These are phyloP conservation scores for Amanita brunnescens DNA, from an alignment of 768 basidiomycete species.

Conservation along the genomic window DNA sequence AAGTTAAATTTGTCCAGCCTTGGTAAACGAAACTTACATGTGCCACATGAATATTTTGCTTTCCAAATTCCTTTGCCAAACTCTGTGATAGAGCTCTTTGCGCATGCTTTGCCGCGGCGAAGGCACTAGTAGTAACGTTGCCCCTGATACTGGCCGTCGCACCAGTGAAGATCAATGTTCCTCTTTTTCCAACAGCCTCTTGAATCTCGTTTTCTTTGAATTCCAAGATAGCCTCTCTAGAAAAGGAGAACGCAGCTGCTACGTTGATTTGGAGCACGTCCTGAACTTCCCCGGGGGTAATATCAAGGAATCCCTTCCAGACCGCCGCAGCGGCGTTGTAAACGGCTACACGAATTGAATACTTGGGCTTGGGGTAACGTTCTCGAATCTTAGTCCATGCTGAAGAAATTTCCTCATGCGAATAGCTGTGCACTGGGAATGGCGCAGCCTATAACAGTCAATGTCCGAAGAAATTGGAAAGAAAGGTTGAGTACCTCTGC, in stretches of 20 bases:
- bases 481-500: conserved; percentile 37
- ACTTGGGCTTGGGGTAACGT: conserved; percentile 37
- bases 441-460: conserved; percentile 35
- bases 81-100: conserved; percentile 60
- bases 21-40: conserved; percentile 38
- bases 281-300: conserved; percentile 50
- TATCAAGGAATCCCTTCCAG: conserved; percentile 61
- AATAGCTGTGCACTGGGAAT: conserved; percentile 46
- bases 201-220: conserved; percentile 50
- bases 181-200: conserved; percentile 44
- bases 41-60: conserved; percentile 67
- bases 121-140: conserved; percentile 49
- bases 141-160: conserved; percentile 63
- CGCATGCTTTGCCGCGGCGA: conserved; percentile 59
- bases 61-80: conserved; percentile 66
- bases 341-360: conserved; percentile 49
- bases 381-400: conserved; percentile 39
- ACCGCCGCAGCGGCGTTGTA: conserved; percentile 53
- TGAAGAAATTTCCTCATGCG: conserved; percentile 39
- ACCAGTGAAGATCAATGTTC: conserved; percentile 64
- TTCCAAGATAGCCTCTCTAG: conserved; percentile 47
- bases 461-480: background rate
- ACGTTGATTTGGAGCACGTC: conserved; percentile 42
- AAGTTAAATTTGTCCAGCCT: background rate
- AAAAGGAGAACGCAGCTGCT: conserved; percentile 53